Conservation (phyloP, 306 rosid genomes). For the Mimosa bimucronata region DNA sequence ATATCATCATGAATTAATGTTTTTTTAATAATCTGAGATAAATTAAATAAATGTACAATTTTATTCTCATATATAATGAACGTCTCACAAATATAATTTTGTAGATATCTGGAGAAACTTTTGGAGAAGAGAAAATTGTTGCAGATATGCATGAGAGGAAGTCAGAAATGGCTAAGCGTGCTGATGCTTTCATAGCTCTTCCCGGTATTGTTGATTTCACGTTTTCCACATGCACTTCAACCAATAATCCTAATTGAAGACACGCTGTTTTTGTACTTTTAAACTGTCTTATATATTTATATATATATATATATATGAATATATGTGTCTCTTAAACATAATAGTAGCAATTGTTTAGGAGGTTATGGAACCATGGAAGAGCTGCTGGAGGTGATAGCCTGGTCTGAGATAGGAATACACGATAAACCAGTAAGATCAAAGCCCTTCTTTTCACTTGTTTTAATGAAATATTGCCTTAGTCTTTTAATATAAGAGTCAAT, state of each 20-base stretch:
- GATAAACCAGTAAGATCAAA: constrained; percentile 44
- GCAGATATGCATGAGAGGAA: constrained; percentile 71
- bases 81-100: constrained; percentile 1
- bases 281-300: not conserved
- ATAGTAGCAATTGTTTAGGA: constrained; percentile 32
- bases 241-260: not conserved
- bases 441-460: not conserved
- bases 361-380: constrained; percentile 62
- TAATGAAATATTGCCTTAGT: no score
- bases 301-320: no score
- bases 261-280: not conserved
- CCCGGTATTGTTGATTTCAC: constrained; percentile 45
- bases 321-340: not conserved
- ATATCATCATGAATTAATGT: not conserved
- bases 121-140: constrained; percentile 63
- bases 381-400: constrained; percentile 49
- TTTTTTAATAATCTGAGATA: no score
- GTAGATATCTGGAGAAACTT: constrained; percentile 61
- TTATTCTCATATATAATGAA: not conserved
- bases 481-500: no score
- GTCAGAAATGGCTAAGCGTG: constrained; percentile 68
- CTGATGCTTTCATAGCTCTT: constrained; percentile 75
- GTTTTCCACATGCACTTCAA: no score
- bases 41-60: no score
- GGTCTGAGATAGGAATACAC: constrained; percentile 56